phyloP scores from a whole-genome alignment of 116 monocot species.

The Trichopus zeylanicus region DNA sequence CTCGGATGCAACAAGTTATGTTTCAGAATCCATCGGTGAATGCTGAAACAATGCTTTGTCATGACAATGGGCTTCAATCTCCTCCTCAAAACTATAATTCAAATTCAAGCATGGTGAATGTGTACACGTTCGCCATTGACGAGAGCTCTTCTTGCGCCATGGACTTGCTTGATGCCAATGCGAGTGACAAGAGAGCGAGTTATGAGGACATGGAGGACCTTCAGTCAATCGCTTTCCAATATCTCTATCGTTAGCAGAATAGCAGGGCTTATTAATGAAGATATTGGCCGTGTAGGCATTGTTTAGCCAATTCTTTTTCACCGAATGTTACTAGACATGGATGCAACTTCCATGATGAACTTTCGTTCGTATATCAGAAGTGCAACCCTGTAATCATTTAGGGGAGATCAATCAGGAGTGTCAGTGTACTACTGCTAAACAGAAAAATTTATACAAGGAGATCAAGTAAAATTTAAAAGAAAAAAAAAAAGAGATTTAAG shows the following conservation, averaged over 20 bases:
- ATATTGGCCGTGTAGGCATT: background rate
- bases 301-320: background rate
- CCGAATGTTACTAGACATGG: background rate
- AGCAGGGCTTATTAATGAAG: background rate
- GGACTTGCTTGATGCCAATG: constrained; percentile 4
- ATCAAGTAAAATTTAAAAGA: too few species aligned
- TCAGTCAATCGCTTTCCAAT: constrained; percentile 20
- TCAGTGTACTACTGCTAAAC: background rate
- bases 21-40: constrained; percentile 5
- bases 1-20: constrained; percentile 7
- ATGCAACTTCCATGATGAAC: background rate
- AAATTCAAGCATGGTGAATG: background rate
- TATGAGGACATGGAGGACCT: constrained; percentile 33
- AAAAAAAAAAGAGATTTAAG: too few species aligned
- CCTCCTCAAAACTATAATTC: background rate
- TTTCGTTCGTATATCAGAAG: too few species aligned
- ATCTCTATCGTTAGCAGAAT: constrained; percentile 8
- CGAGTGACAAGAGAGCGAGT: background rate
- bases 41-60: constrained; percentile 12
- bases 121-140: background rate
- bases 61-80: constrained; percentile 5
- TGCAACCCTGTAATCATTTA: too few species aligned
- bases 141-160: background rate
- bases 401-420: too few species aligned
- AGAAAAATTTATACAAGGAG: too few species aligned